phyloP scores from a whole-genome alignment of 2,329 filamentous ascomycete species.

The Penicillium sp. region DNA sequence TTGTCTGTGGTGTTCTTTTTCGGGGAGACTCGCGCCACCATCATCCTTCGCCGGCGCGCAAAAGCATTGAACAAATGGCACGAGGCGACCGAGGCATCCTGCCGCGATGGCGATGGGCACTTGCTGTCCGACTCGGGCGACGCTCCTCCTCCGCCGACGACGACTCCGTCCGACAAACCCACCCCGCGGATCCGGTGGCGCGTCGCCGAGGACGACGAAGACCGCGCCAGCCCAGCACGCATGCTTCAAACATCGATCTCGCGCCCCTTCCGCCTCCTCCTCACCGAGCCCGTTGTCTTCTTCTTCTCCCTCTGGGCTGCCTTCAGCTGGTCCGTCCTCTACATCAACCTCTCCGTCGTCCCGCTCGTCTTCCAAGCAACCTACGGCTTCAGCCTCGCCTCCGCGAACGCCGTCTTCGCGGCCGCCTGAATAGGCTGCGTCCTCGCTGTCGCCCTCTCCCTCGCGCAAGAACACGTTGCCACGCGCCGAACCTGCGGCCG shows the following conservation, averaged over 20 bases:
- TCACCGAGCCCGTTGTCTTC: conserved; percentile 67
- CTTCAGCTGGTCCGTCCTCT: conserved; percentile 88
- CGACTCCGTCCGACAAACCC: no score
- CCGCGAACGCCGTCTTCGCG: conserved; percentile 71
- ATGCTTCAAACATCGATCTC: conserved; percentile 36
- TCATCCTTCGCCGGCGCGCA: conserved; percentile 78
- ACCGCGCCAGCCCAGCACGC: no score
- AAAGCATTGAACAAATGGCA: conserved; percentile 78
- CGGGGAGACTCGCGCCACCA: conserved; percentile 79
- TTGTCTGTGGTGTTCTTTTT: conserved; percentile 71
- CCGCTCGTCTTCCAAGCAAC: conserved; percentile 74
- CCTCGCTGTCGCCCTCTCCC: conserved; percentile 69
- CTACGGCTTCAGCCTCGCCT: conserved; percentile 66
- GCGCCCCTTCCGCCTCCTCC: no score
- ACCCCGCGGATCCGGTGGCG: no score
- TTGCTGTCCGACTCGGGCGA: no score
- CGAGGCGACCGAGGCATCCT: conserved; percentile 65
- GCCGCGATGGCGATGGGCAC: no score
- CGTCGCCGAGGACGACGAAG: no score
- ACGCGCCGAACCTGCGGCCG: conserved; percentile 53
- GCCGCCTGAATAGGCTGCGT: conserved; percentile 71
- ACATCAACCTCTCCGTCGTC: conserved; percentile 80
- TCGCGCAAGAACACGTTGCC: conserved; percentile 71
- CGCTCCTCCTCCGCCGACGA: no score
- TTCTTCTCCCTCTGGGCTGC: conserved; percentile 87